These are phyloP conservation scores for Calycina marina DNA, from an alignment of 2,329 filamentous ascomycete genomes.

Conservation along the genomic window DNA sequence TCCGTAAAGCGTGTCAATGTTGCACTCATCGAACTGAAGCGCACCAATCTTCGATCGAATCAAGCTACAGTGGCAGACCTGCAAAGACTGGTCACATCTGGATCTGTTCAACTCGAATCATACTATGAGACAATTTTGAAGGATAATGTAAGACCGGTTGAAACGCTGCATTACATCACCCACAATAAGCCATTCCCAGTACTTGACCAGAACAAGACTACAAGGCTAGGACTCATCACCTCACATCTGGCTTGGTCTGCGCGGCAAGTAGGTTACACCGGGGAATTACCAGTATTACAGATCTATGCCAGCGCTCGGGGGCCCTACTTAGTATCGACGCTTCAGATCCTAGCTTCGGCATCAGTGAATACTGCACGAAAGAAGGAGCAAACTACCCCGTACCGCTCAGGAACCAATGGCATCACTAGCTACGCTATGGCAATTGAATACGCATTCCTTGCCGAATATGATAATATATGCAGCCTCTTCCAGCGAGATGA, in stretches of 20 bases:
- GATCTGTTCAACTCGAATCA: slow-evolving; percentile 69
- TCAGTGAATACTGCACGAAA: slow-evolving; percentile 73
- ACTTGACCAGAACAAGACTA: slow-evolving; percentile 60
- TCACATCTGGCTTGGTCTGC: slow-evolving; percentile 54
- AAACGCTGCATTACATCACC: slow-evolving; percentile 84
- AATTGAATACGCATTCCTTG: slow-evolving; percentile 72
- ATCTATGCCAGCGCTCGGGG: slow-evolving; percentile 79
- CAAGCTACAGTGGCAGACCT: slow-evolving; percentile 78
- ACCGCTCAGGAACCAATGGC: slow-evolving; percentile 77
- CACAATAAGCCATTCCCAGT: slow-evolving; percentile 77
- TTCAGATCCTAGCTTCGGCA: slow-evolving; percentile 77
- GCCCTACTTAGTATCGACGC: slow-evolving; percentile 66
- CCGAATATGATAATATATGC: slow-evolving; percentile 85
- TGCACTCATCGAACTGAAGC: slow-evolving; percentile 69
- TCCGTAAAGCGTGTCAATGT: slow-evolving; percentile 82
- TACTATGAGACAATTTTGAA: slow-evolving; percentile 67
- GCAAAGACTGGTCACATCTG: slow-evolving; percentile 60
- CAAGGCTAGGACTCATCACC: slow-evolving; percentile 67
- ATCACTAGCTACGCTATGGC: slow-evolving; percentile 80
- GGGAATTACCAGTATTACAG: slow-evolving; percentile 58
- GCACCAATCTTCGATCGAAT: slow-evolving; percentile 84
- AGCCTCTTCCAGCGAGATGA: slow-evolving; percentile 76
- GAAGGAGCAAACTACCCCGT: slow-evolving; percentile 65
- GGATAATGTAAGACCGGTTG: slow-evolving; percentile 67
- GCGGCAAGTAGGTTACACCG: slow-evolving; percentile 29